Conservation (phyloP, 1,284 basidiomycete genomes). For the Leccinum fallax region DNA sequence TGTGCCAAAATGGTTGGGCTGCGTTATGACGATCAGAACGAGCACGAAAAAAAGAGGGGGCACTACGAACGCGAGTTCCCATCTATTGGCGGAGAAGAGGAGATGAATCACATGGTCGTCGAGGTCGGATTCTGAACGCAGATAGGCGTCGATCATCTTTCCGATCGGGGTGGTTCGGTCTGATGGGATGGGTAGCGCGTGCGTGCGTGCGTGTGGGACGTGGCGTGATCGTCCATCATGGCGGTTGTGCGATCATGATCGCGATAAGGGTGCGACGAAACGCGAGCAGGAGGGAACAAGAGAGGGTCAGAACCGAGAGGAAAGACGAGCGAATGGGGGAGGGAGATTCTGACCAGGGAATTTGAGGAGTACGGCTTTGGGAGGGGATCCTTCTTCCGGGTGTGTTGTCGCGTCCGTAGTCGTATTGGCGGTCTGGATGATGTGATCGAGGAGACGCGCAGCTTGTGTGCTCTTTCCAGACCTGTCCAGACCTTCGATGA, state of each 20-base stretch:
- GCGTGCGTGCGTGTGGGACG: not conserved
- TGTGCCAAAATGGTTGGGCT: constrained; percentile 68
- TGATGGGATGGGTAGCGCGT: constrained; percentile 36
- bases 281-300: not conserved
- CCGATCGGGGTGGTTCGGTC: constrained; percentile 93
- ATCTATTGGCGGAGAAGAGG: constrained; percentile 95
- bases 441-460: constrained; percentile 49
- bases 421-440: constrained; percentile 8
- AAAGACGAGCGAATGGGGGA: not conserved
- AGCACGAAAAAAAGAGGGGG: constrained; percentile 31
- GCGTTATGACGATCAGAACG: constrained; percentile 32
- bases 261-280: not conserved
- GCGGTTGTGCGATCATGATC: not conserved
- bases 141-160: constrained; percentile 91
- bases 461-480: constrained; percentile 93
- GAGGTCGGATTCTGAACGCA: constrained; percentile 81
- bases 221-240: not conserved
- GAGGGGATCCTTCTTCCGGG: not conserved
- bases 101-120: constrained; percentile 94
- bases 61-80: constrained; percentile 85
- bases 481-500: constrained; percentile 91
- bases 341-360: constrained; percentile 74
- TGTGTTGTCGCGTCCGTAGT: constrained; percentile 44
- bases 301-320: constrained; percentile 3
- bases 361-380: constrained; percentile 60